A percentile compares a stretch with the other conserved stretches of the same genome.
Evolutionary conservation across 352 stramenopile genomes (phyloP).

Genomic region (Phytopythium cucurbitacearum): DNA sequence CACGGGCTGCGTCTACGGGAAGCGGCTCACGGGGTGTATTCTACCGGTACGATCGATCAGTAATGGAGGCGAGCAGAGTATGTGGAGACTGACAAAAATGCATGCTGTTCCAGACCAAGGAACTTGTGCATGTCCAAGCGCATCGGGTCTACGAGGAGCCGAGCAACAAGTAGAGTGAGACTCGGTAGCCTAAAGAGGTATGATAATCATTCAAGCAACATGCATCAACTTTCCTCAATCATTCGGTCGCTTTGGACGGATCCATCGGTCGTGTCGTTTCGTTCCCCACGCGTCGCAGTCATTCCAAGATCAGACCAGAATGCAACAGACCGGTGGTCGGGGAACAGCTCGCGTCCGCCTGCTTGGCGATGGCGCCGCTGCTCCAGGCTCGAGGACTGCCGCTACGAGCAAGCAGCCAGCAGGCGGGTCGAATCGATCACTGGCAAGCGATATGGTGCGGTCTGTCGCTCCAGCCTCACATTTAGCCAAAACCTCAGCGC

Average conservation of each 20-base stretch:
- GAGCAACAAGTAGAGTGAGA: slow-evolving; percentile 5
- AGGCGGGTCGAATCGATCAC: neutral
- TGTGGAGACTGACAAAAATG: no score
- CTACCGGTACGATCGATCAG: slow-evolving; percentile 47
- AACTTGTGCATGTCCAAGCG: slow-evolving; percentile 30
- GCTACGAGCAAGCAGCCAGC: slow-evolving; percentile 1
- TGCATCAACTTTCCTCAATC: neutral
- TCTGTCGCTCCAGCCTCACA: no score
- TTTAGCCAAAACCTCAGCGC: no score
- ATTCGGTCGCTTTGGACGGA: neutral
- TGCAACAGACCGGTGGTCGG: no score
- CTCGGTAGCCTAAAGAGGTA: neutral
- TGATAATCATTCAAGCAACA: neutral
- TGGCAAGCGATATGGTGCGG: no score
- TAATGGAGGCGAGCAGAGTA: neutral
- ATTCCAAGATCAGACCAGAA: no score
- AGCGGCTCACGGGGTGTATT: slow-evolving; percentile 81
- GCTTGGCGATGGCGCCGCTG: slow-evolving; percentile 3
- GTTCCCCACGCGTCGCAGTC: no score
- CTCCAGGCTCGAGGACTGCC: no score
- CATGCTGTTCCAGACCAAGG: slow-evolving; percentile 14
- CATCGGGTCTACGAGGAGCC: slow-evolving; percentile 30
- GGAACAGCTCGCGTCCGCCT: slow-evolving; percentile 1
- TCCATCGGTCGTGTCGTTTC: neutral
- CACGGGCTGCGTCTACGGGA: slow-evolving; percentile 90